phyloP scores from a whole-genome alignment of 257 asterid genomes.

The Solanum gandarillasii region DNA sequence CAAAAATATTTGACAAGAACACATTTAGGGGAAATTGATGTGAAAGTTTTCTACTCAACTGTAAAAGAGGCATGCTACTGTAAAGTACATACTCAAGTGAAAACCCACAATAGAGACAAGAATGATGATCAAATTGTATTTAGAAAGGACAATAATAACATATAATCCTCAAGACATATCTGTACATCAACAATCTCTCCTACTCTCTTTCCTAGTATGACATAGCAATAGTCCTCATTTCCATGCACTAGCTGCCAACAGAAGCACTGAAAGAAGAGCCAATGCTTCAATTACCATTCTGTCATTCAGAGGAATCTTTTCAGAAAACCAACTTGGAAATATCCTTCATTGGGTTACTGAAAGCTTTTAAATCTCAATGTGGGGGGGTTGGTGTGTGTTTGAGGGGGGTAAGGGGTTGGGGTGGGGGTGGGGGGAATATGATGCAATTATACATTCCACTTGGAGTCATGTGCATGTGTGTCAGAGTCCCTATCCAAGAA shows the following conservation, averaged over 20 bases:
- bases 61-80: not conserved
- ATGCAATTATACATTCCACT: slow-evolving; percentile 10
- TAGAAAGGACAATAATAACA: slow-evolving; percentile 2
- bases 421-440: not conserved
- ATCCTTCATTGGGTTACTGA: slow-evolving; percentile 15
- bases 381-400: not conserved
- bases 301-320: slow-evolving; percentile 36
- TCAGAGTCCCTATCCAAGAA: slow-evolving; percentile 27
- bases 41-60: not conserved
- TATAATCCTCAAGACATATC: slow-evolving; percentile 14
- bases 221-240: slow-evolving; percentile 6
- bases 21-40: not conserved
- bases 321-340: slow-evolving; percentile 22
- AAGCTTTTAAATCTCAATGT: slow-evolving; percentile 11
- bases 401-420: not conserved
- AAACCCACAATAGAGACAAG: not conserved
- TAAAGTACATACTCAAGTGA: not conserved
- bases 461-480: slow-evolving; percentile 11
- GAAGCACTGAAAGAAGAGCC: slow-evolving; percentile 18
- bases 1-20: not conserved
- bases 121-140: slow-evolving; percentile 20
- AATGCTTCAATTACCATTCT: slow-evolving; percentile 19
- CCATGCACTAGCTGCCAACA: slow-evolving; percentile 21
- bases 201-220: slow-evolving; percentile 8
- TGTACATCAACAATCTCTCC: slow-evolving; percentile 28